These are phyloP conservation scores for Mangifera indica DNA, from an alignment of 345 rosid genomes.

Conservation along the genomic window DNA sequence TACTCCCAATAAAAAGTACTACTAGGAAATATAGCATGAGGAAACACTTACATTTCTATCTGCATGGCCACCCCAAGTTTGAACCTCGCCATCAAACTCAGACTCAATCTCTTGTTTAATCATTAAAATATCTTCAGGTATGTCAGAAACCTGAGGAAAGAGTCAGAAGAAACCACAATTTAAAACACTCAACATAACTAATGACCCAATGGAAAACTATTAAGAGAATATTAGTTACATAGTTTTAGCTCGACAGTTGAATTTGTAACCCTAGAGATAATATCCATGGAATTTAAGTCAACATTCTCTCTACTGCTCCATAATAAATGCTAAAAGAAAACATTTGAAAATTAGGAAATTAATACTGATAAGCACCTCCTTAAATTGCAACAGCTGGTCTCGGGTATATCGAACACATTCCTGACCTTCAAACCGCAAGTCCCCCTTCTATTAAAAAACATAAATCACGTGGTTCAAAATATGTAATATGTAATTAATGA, in stretches of 20 bases:
- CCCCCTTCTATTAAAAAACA: constrained; percentile 36
- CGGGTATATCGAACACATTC: constrained; percentile 61
- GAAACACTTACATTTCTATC: constrained; percentile 52
- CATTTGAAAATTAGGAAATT: too few relatives aligned
- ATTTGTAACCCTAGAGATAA: not conserved
- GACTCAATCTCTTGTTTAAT: constrained; percentile 58
- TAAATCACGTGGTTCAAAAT: constrained; percentile 7
- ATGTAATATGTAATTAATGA: not conserved
- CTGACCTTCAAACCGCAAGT: constrained; percentile 50
- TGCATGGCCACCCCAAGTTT: constrained; percentile 55
- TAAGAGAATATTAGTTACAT: not conserved
- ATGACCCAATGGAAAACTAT: constrained; percentile 4
- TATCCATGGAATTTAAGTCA: not conserved
- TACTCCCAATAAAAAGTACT: not conserved
- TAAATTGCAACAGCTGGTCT: constrained; percentile 66
- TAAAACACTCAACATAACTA: constrained; percentile 11
- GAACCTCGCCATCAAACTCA: constrained; percentile 64
- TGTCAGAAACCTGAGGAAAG: constrained; percentile 31
- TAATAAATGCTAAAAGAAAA: not conserved
- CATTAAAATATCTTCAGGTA: constrained; percentile 60
- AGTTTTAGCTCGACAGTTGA: not conserved
- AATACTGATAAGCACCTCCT: constrained; percentile 48
- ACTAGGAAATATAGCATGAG: not conserved
- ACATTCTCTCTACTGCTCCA: not conserved
- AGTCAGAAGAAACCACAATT: constrained; percentile 12